Percentiles rank a stretch among this genome's conserved stretches.
These are phyloP conservation scores for Cyberlindnera xylosilytica DNA, from an alignment of 805 yeast genomes.

Conservation along the genomic window DNA sequence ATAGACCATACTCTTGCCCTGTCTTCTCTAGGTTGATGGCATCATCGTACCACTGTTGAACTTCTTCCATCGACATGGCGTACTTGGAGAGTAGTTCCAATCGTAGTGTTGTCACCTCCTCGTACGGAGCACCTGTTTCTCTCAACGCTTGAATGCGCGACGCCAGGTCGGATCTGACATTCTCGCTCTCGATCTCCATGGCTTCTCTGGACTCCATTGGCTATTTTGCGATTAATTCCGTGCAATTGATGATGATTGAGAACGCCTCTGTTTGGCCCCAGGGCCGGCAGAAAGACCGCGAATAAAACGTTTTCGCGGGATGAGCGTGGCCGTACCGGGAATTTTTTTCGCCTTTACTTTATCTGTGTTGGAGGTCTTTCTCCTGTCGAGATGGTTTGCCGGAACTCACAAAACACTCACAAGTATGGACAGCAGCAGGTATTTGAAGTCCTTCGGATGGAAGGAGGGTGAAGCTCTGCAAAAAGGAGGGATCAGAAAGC, in stretches of 20 bases:
- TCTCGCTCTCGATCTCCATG: no score
- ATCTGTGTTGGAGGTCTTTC: background rate
- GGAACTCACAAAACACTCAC: background rate
- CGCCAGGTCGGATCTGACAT: no score
- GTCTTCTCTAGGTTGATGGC: constrained; percentile 1
- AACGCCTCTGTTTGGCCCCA: no score
- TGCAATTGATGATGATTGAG: no score
- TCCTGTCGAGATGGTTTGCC: background rate
- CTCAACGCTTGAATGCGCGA: background rate
- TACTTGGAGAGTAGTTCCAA: constrained; percentile 1
- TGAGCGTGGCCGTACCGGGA: constrained; percentile 8
- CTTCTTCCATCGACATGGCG: constrained; percentile 4
- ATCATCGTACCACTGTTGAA: constrained; percentile 8
- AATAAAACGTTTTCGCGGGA: constrained; percentile 11
- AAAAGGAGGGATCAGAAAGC: constrained; percentile 77
- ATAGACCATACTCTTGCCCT: background rate
- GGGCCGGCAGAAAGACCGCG: no score
- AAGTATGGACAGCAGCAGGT: constrained; percentile 72
- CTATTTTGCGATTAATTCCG: no score
- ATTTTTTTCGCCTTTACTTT: constrained; percentile 1
- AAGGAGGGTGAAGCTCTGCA: constrained; percentile 82
- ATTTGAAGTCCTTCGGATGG: constrained; percentile 86
- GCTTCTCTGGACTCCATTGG: background rate
- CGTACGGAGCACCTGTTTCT: background rate
- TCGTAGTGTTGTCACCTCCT: constrained; percentile 7